Evolutionary conservation across 352 stramenopile species (phyloP).

Genomic region (Globisporangium ultimum): DNA sequence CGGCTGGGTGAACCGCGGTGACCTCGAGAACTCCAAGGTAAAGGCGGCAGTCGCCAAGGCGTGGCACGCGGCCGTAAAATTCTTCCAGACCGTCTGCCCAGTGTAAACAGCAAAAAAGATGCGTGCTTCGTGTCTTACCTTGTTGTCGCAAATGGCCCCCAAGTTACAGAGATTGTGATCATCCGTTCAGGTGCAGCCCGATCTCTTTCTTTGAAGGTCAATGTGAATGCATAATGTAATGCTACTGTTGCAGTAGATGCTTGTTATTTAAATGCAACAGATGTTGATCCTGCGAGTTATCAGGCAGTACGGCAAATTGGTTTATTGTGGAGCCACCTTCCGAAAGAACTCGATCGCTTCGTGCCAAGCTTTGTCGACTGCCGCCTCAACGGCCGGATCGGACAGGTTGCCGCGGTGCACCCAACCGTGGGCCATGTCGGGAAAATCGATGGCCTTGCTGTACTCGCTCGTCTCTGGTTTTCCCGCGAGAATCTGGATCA

Average conservation of each 20-base stretch:
- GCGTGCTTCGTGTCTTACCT: neutral
- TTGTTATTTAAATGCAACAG: too few relatives aligned
- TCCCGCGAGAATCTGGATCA: slow-evolving; percentile 32
- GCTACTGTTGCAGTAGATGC: too few relatives aligned
- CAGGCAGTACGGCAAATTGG: too few relatives aligned
- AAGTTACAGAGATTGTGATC: too few relatives aligned
- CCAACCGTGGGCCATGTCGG: slow-evolving; percentile 72
- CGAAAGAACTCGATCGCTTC: too few relatives aligned
- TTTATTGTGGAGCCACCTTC: too few relatives aligned
- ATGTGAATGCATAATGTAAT: too few relatives aligned
- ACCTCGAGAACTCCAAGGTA: slow-evolving; percentile 33
- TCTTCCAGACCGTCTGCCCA: slow-evolving; percentile 28
- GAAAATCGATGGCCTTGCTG: slow-evolving; percentile 61
- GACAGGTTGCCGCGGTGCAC: slow-evolving; percentile 74
- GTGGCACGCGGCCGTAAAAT: slow-evolving; percentile 33
- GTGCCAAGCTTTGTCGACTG: too few relatives aligned
- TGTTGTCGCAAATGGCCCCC: too few relatives aligned
- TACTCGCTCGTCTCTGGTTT: slow-evolving; percentile 13
- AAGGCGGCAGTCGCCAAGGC: slow-evolving; percentile 37
- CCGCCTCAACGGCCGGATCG: neutral
- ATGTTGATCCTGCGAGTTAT: too few relatives aligned
- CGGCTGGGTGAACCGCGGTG: slow-evolving; percentile 57
- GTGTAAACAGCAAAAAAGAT: slow-evolving; percentile 1
- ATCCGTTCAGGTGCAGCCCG: too few relatives aligned
- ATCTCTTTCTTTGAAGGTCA: too few relatives aligned